These are phyloP conservation scores for Aspergillus nomiae DNA, from an alignment of 2,329 filamentous ascomycete genomes.

Conservation along the genomic window DNA sequence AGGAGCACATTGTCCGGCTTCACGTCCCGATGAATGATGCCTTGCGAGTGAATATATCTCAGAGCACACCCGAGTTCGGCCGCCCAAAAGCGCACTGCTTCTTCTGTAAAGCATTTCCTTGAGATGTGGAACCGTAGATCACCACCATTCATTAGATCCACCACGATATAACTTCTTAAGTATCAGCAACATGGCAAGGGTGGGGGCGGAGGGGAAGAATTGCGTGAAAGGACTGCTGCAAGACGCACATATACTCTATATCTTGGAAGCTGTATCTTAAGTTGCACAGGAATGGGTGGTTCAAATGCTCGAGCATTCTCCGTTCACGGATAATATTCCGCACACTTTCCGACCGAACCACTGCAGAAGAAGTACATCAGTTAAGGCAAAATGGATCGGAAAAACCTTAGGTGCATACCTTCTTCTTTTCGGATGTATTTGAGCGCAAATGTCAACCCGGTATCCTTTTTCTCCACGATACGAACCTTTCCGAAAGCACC, in stretches of 20 bases:
- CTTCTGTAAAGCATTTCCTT: constrained; percentile 95
- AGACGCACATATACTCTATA: constrained; percentile 89
- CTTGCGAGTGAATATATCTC: constrained; percentile 80
- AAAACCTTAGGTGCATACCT: constrained; percentile 50
- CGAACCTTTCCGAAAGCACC: constrained; percentile 98
- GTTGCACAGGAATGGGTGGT: constrained; percentile 97
- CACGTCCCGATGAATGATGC: constrained; percentile 87
- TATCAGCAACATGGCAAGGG: constrained; percentile 25
- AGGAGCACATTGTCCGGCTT: constrained; percentile 91
- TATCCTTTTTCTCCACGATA: constrained; percentile 97
- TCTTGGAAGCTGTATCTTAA: constrained; percentile 98
- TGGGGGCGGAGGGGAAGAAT: background rate
- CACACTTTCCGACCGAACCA: constrained; percentile 95
- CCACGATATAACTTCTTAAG: constrained; percentile 75
- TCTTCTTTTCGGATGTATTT: constrained; percentile 99
- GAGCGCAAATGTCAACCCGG: constrained; percentile 86
- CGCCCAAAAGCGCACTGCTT: constrained; percentile 96
- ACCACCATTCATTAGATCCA: constrained; percentile 97
- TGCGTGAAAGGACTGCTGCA: background rate
- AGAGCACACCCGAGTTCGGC: constrained; percentile 90
- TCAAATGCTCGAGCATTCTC: constrained; percentile 96
- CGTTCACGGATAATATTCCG: constrained; percentile 97
- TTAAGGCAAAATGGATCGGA: constrained; percentile 17
- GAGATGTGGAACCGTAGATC: constrained; percentile 98
- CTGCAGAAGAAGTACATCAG: constrained; percentile 52